Evolutionary conservation across 1,284 basidiomycete genomes (phyloP).

Genomic region (Cutaneotrichosporon sp.): DNA sequence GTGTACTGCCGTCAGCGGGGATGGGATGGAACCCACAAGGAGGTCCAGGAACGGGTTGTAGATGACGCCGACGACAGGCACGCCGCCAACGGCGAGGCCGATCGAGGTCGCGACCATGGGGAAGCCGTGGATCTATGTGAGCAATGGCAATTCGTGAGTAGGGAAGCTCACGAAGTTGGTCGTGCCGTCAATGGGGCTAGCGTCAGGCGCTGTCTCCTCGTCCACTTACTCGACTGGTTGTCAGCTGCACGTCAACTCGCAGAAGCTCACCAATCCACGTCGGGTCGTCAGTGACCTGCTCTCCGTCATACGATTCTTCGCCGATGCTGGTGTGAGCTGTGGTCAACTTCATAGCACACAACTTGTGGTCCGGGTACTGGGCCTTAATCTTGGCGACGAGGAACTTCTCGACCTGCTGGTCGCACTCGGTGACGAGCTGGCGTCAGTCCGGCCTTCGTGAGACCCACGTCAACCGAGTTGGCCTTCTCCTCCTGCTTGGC

Average conservation of each 20-base stretch:
- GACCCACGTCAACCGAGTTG: conserved; percentile 72
- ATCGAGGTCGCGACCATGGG: conserved; percentile 88
- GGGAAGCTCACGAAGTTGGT: conserved; percentile 81
- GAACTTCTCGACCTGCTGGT: conserved; percentile 85
- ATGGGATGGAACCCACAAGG: conserved; percentile 55
- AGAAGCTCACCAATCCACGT: conserved; percentile 67
- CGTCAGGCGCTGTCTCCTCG: conserved; percentile 13
- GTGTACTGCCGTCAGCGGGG: conserved; percentile 62
- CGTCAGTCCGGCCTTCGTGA: conserved; percentile 12
- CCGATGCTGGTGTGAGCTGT: conserved; percentile 66
- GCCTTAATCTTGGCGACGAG: conserved; percentile 68
- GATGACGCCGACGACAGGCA: conserved; percentile 82
- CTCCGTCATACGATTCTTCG: conserved; percentile 77
- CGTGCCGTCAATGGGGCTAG: conserved; percentile 58
- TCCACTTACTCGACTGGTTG: conserved; percentile 38
- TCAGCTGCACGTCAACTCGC: conserved; percentile 19
- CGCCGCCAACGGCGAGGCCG: conserved; percentile 77
- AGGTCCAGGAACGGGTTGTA: conserved; percentile 90
- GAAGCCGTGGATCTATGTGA: conserved; percentile 57
- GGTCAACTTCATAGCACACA: conserved; percentile 60
- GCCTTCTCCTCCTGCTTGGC: conserved; percentile 75
- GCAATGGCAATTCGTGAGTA: not conserved
- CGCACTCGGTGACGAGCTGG: conserved; percentile 88
- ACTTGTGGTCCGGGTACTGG: conserved; percentile 74
- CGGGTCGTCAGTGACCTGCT: conserved; percentile 75